Evolutionary conservation across 2,329 filamentous ascomycete species (phyloP).

Genomic region (Teratosphaeriaceae sp.): DNA sequence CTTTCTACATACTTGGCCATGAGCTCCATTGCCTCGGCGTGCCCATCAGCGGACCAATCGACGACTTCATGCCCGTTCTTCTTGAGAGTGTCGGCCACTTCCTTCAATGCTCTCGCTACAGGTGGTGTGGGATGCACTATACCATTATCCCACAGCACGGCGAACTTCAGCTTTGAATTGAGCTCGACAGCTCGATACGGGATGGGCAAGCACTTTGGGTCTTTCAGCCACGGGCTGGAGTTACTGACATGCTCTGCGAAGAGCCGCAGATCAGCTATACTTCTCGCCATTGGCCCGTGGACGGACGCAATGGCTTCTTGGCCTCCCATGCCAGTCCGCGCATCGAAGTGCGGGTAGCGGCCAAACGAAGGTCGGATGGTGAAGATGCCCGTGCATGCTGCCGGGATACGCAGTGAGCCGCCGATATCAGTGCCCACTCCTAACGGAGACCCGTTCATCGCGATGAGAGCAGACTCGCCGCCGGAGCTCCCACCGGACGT

Average conservation of each 20-base stretch:
- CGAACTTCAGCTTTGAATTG: slow-evolving; percentile 51
- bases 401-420: slow-evolving; percentile 50
- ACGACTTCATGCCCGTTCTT: slow-evolving; percentile 46
- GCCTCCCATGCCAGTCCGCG: slow-evolving; percentile 53
- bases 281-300: slow-evolving; percentile 56
- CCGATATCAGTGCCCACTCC: slow-evolving; percentile 61
- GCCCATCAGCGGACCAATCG: slow-evolving; percentile 46
- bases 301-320: slow-evolving; percentile 60
- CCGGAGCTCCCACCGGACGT: slow-evolving; percentile 62
- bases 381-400: slow-evolving; percentile 53
- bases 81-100: slow-evolving; percentile 48
- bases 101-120: slow-evolving; percentile 49
- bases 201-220: slow-evolving; percentile 48
- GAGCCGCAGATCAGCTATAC: slow-evolving; percentile 45
- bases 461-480: slow-evolving; percentile 59
- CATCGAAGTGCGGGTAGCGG: slow-evolving; percentile 51
- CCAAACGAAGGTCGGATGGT: slow-evolving; percentile 52
- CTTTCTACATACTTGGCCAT: too few relatives aligned
- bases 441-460: slow-evolving; percentile 51
- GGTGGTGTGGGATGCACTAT: slow-evolving; percentile 56
- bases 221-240: slow-evolving; percentile 45
- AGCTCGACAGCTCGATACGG: slow-evolving; percentile 44
- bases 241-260: slow-evolving; percentile 37
- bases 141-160: slow-evolving; percentile 53
- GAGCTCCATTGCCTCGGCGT: slow-evolving; percentile 45